These are phyloP conservation scores for Cylindricascospora bacillispora DNA, from an alignment of 1,139 yeast genomes.

Conservation along the genomic window DNA sequence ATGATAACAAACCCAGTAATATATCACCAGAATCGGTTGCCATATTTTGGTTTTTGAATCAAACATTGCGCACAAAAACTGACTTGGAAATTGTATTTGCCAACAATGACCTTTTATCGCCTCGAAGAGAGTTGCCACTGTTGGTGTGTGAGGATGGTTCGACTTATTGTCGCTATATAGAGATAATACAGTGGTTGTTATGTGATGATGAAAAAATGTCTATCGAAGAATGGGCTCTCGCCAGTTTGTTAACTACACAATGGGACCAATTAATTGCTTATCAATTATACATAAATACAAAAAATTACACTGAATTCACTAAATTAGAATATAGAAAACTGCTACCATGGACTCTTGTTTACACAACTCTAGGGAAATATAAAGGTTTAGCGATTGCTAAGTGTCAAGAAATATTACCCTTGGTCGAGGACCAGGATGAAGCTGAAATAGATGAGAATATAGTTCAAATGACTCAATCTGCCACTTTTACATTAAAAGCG, in stretches of 20 bases:
- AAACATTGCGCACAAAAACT: slow-evolving; percentile 2
- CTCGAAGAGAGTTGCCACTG: slow-evolving; percentile 44
- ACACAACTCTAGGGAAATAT: too few species aligned
- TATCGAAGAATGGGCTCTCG: slow-evolving; percentile 12
- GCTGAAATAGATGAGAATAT: slow-evolving; percentile 9
- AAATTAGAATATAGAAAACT: slow-evolving; percentile 45
- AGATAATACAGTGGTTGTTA: slow-evolving; percentile 1
- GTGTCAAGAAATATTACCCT: too few species aligned
- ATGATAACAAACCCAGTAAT: slow-evolving; percentile 14
- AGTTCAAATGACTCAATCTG: slow-evolving; percentile 21
- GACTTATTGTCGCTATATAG: slow-evolving; percentile 12
- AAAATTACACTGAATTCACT: slow-evolving; percentile 54
- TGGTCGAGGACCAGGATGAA: slow-evolving; percentile 10
- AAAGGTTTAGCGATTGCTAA: too few species aligned
- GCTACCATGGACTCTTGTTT: slow-evolving; percentile 18
- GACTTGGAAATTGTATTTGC: slow-evolving; percentile 17
- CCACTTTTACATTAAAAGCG: slow-evolving; percentile 16
- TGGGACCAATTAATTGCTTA: slow-evolving; percentile 34
- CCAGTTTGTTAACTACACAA: slow-evolving; percentile 14
- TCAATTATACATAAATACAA: slow-evolving; percentile 44
- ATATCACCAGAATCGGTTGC: slow-evolving; percentile 23
- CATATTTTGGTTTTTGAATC: slow-evolving; percentile 16
- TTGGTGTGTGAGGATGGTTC: slow-evolving; percentile 26
- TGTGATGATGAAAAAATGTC: slow-evolving; percentile 3
- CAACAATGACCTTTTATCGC: slow-evolving; percentile 38